Conservation (phyloP, 768 basidiomycete genomes). For the Hebeloma cylindrosporum region DNA sequence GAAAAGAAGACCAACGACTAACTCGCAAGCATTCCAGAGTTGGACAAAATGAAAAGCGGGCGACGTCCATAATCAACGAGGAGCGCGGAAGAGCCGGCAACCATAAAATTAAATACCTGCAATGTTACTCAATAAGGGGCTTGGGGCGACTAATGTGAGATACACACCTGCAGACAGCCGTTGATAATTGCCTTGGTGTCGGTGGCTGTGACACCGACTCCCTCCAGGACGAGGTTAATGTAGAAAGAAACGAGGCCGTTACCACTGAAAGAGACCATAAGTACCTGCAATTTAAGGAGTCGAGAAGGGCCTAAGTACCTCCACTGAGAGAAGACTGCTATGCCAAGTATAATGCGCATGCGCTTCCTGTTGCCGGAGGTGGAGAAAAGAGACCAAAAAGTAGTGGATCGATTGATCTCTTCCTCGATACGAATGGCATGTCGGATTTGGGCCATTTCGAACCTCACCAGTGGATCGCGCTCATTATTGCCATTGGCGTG, state of each 20-base stretch:
- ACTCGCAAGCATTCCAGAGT: constrained; percentile 55
- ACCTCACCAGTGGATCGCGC: constrained; percentile 56
- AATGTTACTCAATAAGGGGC: background rate
- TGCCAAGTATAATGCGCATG: constrained; percentile 64
- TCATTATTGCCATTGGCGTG: constrained; percentile 65
- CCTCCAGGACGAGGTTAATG: constrained; percentile 64
- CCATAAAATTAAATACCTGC: constrained; percentile 61
- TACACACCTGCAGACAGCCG: constrained; percentile 20
- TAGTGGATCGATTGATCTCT: constrained; percentile 47
- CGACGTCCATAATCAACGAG: constrained; percentile 70
- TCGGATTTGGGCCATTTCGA: constrained; percentile 65
- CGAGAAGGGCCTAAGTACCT: constrained; percentile 37
- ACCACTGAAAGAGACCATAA: constrained; percentile 37
- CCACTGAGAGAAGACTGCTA: constrained; percentile 77
- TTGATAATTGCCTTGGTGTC: constrained; percentile 39
- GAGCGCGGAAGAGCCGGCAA: constrained; percentile 60
- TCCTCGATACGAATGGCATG: constrained; percentile 66
- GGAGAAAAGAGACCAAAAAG: constrained; percentile 52
- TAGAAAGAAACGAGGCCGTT: constrained; percentile 76
- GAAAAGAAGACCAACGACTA: constrained; percentile 15
- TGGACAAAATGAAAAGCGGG: constrained; percentile 65
- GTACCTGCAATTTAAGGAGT: background rate
- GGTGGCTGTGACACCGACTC: constrained; percentile 57
- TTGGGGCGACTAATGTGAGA: background rate
- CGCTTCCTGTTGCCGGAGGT: constrained; percentile 70